Conservation (phyloP, 2,329 filamentous ascomycete species). For the Parascedosporium putredinis region DNA sequence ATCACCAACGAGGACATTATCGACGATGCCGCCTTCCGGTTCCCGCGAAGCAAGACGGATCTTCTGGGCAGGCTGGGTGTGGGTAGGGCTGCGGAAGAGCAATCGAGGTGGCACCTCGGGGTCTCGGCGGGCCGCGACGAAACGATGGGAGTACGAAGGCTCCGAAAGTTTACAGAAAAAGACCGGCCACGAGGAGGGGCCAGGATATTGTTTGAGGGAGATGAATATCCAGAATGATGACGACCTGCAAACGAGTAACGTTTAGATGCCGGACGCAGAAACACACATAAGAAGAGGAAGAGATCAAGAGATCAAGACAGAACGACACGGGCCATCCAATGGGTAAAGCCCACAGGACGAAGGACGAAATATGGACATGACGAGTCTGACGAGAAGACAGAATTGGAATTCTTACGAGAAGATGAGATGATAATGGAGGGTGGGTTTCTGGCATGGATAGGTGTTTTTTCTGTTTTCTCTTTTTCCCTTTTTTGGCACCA, state of each 20-base stretch:
- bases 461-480: no score
- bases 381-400: no score
- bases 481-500: no score
- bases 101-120: constrained; percentile 43
- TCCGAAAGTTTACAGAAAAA: constrained; percentile 35
- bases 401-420: no score
- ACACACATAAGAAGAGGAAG: background rate
- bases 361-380: no score
- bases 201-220: constrained; percentile 13
- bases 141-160: constrained; percentile 32
- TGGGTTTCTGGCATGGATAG: no score
- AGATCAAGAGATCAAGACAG: no score
- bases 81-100: constrained; percentile 30
- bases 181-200: constrained; percentile 11
- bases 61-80: constrained; percentile 59
- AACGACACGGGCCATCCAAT: no score
- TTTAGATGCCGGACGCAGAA: background rate
- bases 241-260: background rate
- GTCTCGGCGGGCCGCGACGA: constrained; percentile 28
- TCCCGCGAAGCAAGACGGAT: constrained; percentile 55
- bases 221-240: no score
- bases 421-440: no score
- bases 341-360: no score
- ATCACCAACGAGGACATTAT: constrained; percentile 63
- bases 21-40: constrained; percentile 62